Percentiles rank a stretch among this genome's conserved stretches.
These are phyloP conservation scores for Themeda triandra DNA, from an alignment of 176 grass and related monocot genomes.

Conservation along the genomic window DNA sequence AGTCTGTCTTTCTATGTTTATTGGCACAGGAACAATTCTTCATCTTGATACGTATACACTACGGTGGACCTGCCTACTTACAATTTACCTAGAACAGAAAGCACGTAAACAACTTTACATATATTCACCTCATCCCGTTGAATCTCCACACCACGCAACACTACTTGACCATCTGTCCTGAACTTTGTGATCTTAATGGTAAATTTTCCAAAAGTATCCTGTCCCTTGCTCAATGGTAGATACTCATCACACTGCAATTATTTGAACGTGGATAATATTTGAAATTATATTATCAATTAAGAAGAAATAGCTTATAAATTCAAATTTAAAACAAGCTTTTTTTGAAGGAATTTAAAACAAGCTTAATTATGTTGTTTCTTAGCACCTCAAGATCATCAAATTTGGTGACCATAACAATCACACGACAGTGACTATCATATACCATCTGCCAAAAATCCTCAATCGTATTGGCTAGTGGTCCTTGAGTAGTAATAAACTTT, in stretches of 20 bases:
- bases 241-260: slow-evolving; percentile 80
- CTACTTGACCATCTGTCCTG: slow-evolving; percentile 29
- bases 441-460: slow-evolving; percentile 99
- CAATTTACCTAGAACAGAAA: too few species aligned
- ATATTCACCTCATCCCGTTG: slow-evolving; percentile 47
- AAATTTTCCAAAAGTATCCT: slow-evolving; percentile 64
- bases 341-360: too few species aligned
- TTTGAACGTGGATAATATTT: slow-evolving; percentile 13
- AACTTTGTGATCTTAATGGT: slow-evolving; percentile 40
- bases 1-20: neutral
- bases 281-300: neutral
- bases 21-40: neutral
- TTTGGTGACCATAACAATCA: slow-evolving; percentile 89
- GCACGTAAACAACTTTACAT: too few species aligned
- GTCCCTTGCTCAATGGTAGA: slow-evolving; percentile 44
- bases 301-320: slow-evolving; percentile 5
- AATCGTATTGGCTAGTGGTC: slow-evolving; percentile 66
- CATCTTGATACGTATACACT: neutral
- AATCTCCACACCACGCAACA: slow-evolving; percentile 66
- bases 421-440: slow-evolving; percentile 62
- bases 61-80: too few species aligned
- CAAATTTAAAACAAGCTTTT: neutral
- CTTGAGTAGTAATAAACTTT: slow-evolving; percentile 90
- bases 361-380: slow-evolving; percentile 10
- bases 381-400: slow-evolving; percentile 68